phyloP scores from a whole-genome alignment of 305 asterid species.

The Lippia alba region DNA sequence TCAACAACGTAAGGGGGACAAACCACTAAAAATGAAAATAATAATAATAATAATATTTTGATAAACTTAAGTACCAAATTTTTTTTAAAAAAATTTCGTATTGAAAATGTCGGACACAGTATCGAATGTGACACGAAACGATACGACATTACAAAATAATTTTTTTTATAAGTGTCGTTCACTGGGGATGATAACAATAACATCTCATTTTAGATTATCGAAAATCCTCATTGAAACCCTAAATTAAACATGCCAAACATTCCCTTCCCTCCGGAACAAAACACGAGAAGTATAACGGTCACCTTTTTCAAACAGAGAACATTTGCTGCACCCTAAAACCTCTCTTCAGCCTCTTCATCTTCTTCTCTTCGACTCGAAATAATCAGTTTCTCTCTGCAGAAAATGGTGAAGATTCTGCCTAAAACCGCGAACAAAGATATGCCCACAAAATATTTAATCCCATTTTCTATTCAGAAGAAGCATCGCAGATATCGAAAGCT shows the following conservation, averaged over 20 bases:
- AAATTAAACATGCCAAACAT: slow-evolving; percentile 35
- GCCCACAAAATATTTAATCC: slow-evolving; percentile 25
- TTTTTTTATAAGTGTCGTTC: too few relatives aligned
- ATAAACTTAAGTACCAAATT: too few relatives aligned
- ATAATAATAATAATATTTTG: too few relatives aligned
- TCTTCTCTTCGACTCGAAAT: slow-evolving; percentile 1
- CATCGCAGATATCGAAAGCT: slow-evolving; percentile 51
- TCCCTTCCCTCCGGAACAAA: slow-evolving; percentile 28
- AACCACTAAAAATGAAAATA: too few relatives aligned
- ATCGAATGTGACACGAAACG: too few relatives aligned
- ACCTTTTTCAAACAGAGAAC: slow-evolving; percentile 26
- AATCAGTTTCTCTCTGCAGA: neutral
- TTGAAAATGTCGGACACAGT: too few relatives aligned
- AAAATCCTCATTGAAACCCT: neutral
- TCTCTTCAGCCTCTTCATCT: neutral
- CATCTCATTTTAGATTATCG: too few relatives aligned
- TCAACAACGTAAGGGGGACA: too few relatives aligned
- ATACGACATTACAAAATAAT: too few relatives aligned
- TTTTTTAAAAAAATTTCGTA: too few relatives aligned
- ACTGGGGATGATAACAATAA: too few relatives aligned
- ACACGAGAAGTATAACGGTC: slow-evolving; percentile 40
- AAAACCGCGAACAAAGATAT: slow-evolving; percentile 24
- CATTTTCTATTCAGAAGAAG: slow-evolving; percentile 41
- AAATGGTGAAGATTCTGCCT: slow-evolving; percentile 41
- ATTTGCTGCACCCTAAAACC: neutral